Evolutionary conservation across 2,329 filamentous ascomycete genomes (phyloP).

Genomic region (Ophiostoma piceae): DNA sequence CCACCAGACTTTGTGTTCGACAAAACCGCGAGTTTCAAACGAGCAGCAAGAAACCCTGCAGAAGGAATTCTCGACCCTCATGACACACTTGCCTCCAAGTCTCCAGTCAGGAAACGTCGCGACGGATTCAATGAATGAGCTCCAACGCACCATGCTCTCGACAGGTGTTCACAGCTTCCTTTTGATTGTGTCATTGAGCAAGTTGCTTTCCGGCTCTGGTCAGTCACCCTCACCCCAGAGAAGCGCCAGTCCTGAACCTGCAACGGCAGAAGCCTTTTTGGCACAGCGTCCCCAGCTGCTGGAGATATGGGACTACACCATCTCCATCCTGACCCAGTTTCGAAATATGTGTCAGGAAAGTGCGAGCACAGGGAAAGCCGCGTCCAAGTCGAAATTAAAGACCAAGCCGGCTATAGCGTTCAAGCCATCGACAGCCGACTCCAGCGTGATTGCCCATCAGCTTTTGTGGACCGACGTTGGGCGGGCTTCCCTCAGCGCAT

Average conservation of each 20-base stretch:
- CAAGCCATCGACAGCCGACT: neutral
- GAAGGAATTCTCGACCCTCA: slow-evolving; percentile 5
- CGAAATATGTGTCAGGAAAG: neutral
- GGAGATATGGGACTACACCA: slow-evolving; percentile 22
- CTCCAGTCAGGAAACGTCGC: slow-evolving; percentile 13
- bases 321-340: slow-evolving; percentile 18
- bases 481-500: slow-evolving; percentile 21
- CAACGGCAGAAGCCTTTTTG: neutral
- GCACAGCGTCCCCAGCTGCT: slow-evolving; percentile 18
- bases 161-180: slow-evolving; percentile 22
- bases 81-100: slow-evolving; percentile 2
- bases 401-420: neutral
- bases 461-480: slow-evolving; percentile 21
- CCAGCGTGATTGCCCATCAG: slow-evolving; percentile 11
- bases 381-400: neutral
- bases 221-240: neutral
- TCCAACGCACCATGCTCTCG: slow-evolving; percentile 21
- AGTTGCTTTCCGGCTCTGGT: neutral
- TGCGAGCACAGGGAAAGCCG: neutral
- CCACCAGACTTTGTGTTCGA: slow-evolving; percentile 21
- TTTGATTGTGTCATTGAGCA: slow-evolving; percentile 13
- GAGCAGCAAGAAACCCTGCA: slow-evolving; percentile 15
- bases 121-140: slow-evolving; percentile 14
- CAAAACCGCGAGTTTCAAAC: neutral
- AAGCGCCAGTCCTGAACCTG: neutral